phyloP scores from a whole-genome alignment of 139 green algal genomes.

The Chlamydomonas urium region DNA sequence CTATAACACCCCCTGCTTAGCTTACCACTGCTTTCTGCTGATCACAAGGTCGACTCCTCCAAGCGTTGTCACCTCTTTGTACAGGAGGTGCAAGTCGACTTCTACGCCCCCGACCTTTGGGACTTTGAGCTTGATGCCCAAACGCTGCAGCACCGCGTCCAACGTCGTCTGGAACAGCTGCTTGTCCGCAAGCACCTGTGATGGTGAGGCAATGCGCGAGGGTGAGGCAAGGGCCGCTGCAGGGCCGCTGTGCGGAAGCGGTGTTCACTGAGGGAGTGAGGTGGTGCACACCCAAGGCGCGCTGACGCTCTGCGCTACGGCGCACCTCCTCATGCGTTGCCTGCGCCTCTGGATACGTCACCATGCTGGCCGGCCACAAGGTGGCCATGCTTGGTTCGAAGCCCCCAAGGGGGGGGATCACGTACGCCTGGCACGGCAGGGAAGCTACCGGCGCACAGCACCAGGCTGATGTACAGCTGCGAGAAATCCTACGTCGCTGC shows the following conservation, averaged over 20 bases:
- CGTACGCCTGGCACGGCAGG: no score
- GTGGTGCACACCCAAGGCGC: neutral
- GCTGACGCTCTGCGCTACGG: neutral
- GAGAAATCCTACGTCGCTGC: no score
- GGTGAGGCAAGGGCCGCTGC: slow-evolving; percentile 8
- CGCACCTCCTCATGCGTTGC: neutral
- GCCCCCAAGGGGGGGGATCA: no score
- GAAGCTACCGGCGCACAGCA: no score
- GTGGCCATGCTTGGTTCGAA: no score
- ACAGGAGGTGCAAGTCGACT: slow-evolving; percentile 19
- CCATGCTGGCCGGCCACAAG: no score
- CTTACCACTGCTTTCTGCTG: slow-evolving; percentile 7
- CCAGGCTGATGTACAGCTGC: no score
- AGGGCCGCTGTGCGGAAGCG: neutral
- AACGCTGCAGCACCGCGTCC: neutral
- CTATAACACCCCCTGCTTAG: no score
- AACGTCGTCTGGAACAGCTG: slow-evolving; percentile 14
- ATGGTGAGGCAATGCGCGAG: slow-evolving; percentile 10
- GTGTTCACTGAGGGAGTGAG: neutral
- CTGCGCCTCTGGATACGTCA: neutral
- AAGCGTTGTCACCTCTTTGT: slow-evolving; percentile 18
- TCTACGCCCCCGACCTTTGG: slow-evolving; percentile 11
- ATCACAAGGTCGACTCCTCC: slow-evolving; percentile 15
- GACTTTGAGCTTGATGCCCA: slow-evolving; percentile 17
- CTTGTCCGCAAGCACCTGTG: slow-evolving; percentile 8